phyloP scores from a whole-genome alignment of 2,329 filamentous ascomycete species.

The Calonectria montana region DNA sequence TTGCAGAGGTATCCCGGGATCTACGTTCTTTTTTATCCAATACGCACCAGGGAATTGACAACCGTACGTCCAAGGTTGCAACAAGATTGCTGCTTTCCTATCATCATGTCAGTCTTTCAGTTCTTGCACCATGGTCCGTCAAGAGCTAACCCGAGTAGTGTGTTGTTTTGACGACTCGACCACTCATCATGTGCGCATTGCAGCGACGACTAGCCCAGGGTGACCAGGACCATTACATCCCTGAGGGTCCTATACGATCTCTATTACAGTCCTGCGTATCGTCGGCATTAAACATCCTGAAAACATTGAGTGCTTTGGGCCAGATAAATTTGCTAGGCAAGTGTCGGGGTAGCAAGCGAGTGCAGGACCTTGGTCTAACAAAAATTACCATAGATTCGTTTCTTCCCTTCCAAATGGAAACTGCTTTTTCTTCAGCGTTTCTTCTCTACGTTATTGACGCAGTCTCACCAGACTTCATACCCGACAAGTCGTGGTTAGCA shows the following conservation, averaged over 20 bases:
- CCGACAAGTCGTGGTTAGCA: conserved; percentile 1
- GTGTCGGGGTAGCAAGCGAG: not conserved
- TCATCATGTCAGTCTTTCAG: not conserved
- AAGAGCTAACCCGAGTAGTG: not conserved
- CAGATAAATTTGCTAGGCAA: conserved; percentile 3
- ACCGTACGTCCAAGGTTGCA: conserved; percentile 4
- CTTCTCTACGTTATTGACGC: conserved; percentile 10
- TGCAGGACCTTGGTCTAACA: not conserved
- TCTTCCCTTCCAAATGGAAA: conserved; percentile 9
- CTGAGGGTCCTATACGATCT: not conserved
- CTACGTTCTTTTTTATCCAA: not conserved
- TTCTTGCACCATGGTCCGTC: no score
- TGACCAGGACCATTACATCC: not conserved
- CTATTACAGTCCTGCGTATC: not conserved
- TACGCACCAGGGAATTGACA: not conserved
- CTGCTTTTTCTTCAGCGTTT: conserved; percentile 1
- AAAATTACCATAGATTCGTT: not conserved
- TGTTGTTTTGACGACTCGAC: conserved; percentile 10
- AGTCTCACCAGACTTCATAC: conserved; percentile 4
- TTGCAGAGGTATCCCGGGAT: conserved; percentile 7
- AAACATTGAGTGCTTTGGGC: not conserved
- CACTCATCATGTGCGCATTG: conserved; percentile 4
- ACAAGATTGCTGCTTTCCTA: conserved; percentile 4
- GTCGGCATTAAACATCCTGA: conserved; percentile 10
- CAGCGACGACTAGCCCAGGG: not conserved